Percentiles rank a stretch among this genome's conserved stretches.
Evolutionary conservation across 2,329 filamentous ascomycete species (phyloP).

Genomic region (Penicillium sp.): DNA sequence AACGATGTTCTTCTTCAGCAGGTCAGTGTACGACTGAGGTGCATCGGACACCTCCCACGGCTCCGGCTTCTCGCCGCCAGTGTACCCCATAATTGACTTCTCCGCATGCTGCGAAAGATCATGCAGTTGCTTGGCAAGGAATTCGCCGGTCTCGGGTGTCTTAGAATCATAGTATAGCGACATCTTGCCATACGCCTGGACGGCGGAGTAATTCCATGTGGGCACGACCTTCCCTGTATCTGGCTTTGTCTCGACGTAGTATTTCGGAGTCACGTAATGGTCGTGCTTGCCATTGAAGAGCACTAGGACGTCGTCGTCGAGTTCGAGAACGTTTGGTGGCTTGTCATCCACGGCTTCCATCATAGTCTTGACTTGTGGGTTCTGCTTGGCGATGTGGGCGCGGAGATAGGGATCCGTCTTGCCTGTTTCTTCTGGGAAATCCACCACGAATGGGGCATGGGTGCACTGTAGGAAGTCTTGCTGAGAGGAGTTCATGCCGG

Average conservation of each 20-base stretch:
- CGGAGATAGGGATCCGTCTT: constrained; percentile 44
- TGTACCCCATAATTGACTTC: constrained; percentile 56
- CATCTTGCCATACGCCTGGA: constrained; percentile 62
- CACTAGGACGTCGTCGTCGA: constrained; percentile 58
- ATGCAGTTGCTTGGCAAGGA: constrained; percentile 49
- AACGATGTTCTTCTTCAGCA: constrained; percentile 59
- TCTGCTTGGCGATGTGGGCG: constrained; percentile 62
- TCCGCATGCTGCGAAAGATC: constrained; percentile 43
- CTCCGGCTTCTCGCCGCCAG: constrained; percentile 49
- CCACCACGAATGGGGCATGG: constrained; percentile 15
- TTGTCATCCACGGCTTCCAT: constrained; percentile 47
- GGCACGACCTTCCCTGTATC: constrained; percentile 64
- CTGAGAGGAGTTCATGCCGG: constrained; percentile 14
- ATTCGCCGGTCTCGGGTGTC: constrained; percentile 49
- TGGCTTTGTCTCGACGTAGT: constrained; percentile 65
- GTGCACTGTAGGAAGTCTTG: constrained; percentile 19
- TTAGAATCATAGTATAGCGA: constrained; percentile 55
- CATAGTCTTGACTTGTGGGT: constrained; percentile 64
- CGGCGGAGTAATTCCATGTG: constrained; percentile 68
- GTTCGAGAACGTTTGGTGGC: constrained; percentile 15
- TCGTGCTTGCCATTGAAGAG: constrained; percentile 60
- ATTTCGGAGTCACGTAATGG: constrained; percentile 66
- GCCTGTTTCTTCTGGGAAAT: constrained; percentile 12
- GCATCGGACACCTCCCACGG: constrained; percentile 61
- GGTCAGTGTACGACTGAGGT: constrained; percentile 56